phyloP scores from a whole-genome alignment of 2,329 filamentous ascomycete species.

The Diaporthe destruens region DNA sequence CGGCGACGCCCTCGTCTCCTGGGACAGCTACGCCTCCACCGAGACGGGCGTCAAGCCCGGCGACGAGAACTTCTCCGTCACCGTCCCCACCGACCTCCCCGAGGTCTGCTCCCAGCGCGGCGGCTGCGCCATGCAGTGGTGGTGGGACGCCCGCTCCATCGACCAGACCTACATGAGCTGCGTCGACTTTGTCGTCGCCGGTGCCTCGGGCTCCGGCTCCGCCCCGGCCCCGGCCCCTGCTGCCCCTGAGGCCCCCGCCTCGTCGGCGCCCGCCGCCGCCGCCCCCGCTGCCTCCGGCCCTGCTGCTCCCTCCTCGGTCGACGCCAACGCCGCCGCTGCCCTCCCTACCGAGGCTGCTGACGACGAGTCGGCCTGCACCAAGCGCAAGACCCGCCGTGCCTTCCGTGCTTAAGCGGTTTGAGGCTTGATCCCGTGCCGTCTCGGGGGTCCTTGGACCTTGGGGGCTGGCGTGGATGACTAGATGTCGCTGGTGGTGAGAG shows the following conservation, averaged over 20 bases:
- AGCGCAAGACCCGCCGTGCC: conserved; percentile 30
- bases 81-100: conserved; percentile 62
- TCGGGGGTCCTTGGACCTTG: no score
- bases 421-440: background rate
- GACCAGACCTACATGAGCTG: conserved; percentile 69
- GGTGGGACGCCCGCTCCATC: conserved; percentile 59
- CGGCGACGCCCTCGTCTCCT: conserved; percentile 60
- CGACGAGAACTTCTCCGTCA: conserved; percentile 65
- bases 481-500: no score
- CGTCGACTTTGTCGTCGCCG: conserved; percentile 59
- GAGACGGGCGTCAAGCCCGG: conserved; percentile 55
- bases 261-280: background rate
- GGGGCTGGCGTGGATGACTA: background rate
- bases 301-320: conserved; percentile 5
- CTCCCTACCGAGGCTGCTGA: conserved; percentile 27
- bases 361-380: conserved; percentile 6
- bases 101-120: conserved; percentile 59
- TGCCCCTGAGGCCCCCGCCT: conserved; percentile 1
- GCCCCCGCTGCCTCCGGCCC: background rate
- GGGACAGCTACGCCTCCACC: conserved; percentile 63
- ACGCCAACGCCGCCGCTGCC: conserved; percentile 21
- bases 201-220: conserved; percentile 24
- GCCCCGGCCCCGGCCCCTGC: background rate
- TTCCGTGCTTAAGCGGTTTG: conserved; percentile 14
- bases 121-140: conserved; percentile 67